Conservation (phyloP, 306 rosid genomes). For the Nissolia schottii region DNA sequence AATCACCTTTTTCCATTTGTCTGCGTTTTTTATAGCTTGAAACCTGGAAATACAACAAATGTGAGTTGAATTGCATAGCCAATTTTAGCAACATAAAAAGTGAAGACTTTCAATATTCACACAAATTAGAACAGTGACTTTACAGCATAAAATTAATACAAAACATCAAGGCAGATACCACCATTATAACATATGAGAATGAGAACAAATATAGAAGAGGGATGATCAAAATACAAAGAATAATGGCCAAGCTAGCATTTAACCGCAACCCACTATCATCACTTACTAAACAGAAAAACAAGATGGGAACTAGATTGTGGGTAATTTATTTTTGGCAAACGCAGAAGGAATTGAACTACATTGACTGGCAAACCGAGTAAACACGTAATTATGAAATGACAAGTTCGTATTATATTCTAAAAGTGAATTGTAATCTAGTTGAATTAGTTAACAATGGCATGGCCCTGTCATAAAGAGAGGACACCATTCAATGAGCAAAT, state of each 20-base stretch:
- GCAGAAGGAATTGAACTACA: not conserved
- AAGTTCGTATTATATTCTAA: not conserved
- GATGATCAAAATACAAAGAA: not conserved
- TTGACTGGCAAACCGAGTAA: not conserved
- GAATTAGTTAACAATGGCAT: not conserved
- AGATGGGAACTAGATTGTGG: not conserved
- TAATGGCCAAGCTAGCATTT: not conserved
- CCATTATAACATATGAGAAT: not conserved
- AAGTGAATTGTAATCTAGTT: not conserved
- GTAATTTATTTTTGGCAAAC: not conserved
- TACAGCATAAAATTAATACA: not conserved
- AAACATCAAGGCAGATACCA: not conserved
- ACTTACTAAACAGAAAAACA: not conserved
- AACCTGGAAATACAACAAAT: conserved; percentile 41
- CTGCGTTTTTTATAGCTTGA: conserved; percentile 64
- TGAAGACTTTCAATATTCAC: not conserved
- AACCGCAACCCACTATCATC: not conserved
- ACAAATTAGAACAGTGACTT: not conserved
- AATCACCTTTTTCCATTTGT: conserved; percentile 44
- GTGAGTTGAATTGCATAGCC: not conserved
- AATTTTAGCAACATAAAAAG: not conserved
- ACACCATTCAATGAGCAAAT: not conserved
- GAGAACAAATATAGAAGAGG: not conserved
- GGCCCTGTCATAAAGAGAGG: not conserved
- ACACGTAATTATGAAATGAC: not conserved